A percentile compares a stretch with the other conserved stretches of the same genome.
Conservation (phyloP, 129 eudicot genomes). For the Mikania micrantha region DNA sequence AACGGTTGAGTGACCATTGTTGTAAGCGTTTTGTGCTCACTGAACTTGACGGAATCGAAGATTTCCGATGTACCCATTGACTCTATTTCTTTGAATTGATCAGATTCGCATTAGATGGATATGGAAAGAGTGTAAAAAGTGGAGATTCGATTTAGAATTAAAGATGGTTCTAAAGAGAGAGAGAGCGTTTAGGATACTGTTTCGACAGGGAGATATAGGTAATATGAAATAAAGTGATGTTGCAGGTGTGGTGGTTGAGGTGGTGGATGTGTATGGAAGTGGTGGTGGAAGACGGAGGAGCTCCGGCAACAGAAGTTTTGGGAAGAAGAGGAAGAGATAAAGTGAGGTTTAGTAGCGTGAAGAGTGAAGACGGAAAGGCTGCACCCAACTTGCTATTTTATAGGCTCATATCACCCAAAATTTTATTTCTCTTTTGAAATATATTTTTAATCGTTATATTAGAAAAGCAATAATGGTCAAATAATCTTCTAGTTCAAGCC, state of each 20-base stretch:
- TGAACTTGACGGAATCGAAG: conserved; percentile 42
- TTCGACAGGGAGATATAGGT: background rate
- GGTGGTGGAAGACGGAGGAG: background rate
- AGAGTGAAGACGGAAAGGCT: conserved; percentile 28
- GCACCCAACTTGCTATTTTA: conserved; percentile 41
- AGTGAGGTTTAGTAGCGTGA: conserved; percentile 11
- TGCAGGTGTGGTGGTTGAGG: background rate
- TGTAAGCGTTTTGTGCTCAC: conserved; percentile 48
- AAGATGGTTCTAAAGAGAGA: conserved; percentile 8
- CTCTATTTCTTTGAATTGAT: background rate
- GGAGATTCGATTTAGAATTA: conserved; percentile 35
- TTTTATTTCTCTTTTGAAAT: background rate
- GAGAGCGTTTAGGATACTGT: conserved; percentile 7
- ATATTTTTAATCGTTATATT: background rate
- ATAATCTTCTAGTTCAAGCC: too few species aligned
- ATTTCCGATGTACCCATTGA: conserved; percentile 10
- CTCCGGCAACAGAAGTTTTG: background rate
- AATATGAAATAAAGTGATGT: conserved; percentile 5
- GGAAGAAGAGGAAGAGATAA: conserved; percentile 6
- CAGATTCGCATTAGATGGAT: conserved; percentile 33
- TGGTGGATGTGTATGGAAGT: background rate
- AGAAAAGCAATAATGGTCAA: too few species aligned
- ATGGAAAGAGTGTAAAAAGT: conserved; percentile 19
- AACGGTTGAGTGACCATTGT: conserved; percentile 13
- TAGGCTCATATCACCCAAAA: conserved; percentile 34